Percentiles rank a stretch among this genome's conserved stretches.
Evolutionary conservation across 805 yeast genomes (phyloP).

Genomic region (Pichia manshurica): DNA sequence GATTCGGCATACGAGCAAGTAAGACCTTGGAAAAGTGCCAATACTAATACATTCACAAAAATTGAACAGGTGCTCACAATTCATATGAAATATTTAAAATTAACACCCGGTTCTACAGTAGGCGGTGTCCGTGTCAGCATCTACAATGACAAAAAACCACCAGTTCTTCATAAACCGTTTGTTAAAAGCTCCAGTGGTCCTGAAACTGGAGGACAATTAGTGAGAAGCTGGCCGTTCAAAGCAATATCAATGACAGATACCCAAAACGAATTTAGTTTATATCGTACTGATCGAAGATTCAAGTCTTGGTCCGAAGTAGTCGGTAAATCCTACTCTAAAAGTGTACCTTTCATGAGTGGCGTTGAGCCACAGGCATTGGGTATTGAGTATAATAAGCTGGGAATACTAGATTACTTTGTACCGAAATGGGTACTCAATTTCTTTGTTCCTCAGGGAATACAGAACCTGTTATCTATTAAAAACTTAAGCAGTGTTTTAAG

Average conservation of each 20-base stretch:
- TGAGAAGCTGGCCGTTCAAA: constrained; percentile 8
- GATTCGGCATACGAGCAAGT: constrained; percentile 2
- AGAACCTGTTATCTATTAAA: constrained; percentile 4
- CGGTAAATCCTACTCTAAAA: constrained; percentile 10
- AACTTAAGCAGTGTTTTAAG: constrained; percentile 7
- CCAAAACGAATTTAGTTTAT: constrained; percentile 2
- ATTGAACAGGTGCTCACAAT: constrained; percentile 13
- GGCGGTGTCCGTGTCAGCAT: constrained; percentile 12
- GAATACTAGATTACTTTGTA: constrained; percentile 11
- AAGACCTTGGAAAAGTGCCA: constrained; percentile 11
- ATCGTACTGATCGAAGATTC: constrained; percentile 4
- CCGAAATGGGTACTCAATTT: constrained; percentile 13
- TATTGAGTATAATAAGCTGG: neutral
- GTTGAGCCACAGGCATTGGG: neutral
- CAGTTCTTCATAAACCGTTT: neutral
- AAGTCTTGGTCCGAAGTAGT: constrained; percentile 10
- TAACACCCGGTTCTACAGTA: constrained; percentile 6
- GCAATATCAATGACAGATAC: constrained; percentile 1
- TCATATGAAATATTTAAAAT: constrained; percentile 12
- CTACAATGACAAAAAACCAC: neutral
- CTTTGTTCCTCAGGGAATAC: constrained; percentile 13
- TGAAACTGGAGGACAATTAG: neutral
- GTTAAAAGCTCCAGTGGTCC: neutral
- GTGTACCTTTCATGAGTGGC: constrained; percentile 7
- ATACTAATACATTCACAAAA: constrained; percentile 12